Percentiles rank a stretch among this genome's conserved stretches.
Conservation (phyloP, 768 basidiomycete genomes). For the Serpula lacrymans region DNA sequence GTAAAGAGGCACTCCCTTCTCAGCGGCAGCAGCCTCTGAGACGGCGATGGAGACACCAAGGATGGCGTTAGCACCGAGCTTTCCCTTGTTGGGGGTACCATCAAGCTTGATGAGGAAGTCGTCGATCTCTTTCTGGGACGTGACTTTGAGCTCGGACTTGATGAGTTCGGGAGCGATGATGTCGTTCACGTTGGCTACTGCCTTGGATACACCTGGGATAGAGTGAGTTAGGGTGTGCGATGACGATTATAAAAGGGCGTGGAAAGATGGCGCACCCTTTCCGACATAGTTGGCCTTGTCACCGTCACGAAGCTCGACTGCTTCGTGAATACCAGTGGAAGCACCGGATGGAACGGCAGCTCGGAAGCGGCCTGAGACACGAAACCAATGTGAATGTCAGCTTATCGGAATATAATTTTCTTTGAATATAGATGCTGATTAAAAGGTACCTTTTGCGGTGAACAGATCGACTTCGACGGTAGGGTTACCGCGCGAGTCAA, state of each 20-base stretch:
- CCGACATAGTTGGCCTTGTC: slow-evolving; percentile 92
- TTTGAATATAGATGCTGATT: no score
- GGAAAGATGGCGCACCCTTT: slow-evolving; percentile 62
- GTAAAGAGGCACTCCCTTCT: slow-evolving; percentile 95
- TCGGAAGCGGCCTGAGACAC: slow-evolving; percentile 75
- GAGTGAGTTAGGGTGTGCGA: not conserved
- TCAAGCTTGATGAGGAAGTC: slow-evolving; percentile 98
- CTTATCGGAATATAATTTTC: slow-evolving; percentile 4
- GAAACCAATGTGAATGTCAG: slow-evolving; percentile 1
- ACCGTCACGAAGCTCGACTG: slow-evolving; percentile 96
- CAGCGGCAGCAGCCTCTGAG: slow-evolving; percentile 87
- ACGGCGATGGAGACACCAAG: slow-evolving; percentile 98
- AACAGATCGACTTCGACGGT: slow-evolving; percentile 91
- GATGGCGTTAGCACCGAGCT: slow-evolving; percentile 98
- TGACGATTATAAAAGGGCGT: not conserved
- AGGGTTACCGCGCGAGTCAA: slow-evolving; percentile 98
- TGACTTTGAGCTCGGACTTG: slow-evolving; percentile 78
- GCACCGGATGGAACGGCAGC: slow-evolving; percentile 97
- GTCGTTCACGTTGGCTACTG: slow-evolving; percentile 91
- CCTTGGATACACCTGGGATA: slow-evolving; percentile 80
- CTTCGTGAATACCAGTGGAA: slow-evolving; percentile 97
- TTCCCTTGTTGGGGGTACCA: slow-evolving; percentile 97
- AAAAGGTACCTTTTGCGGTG: slow-evolving; percentile 89
- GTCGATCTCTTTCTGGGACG: slow-evolving; percentile 92
- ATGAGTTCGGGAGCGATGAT: slow-evolving; percentile 87